These are phyloP conservation scores for Wallacemonas collosoma DNA, from an alignment of 208 protist genomes.

Conservation along the genomic window DNA sequence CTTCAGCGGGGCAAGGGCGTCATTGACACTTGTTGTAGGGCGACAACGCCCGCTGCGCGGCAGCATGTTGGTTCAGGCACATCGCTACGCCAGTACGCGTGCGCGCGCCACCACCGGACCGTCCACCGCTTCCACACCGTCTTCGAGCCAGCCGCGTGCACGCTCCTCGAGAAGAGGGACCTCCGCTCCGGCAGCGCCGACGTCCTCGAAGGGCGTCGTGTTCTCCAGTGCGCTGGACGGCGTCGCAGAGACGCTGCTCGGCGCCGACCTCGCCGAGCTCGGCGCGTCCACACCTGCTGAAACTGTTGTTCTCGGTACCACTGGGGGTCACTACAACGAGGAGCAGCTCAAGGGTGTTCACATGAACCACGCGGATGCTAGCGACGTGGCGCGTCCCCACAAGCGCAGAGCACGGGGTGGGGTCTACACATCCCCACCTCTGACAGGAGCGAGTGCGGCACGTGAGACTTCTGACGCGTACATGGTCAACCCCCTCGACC, in stretches of 20 bases:
- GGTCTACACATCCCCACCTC: neutral
- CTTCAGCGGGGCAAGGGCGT: neutral
- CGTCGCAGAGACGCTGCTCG: neutral
- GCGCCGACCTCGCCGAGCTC: constrained; percentile 9
- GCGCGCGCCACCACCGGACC: neutral
- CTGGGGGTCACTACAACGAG: neutral
- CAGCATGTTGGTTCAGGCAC: neutral
- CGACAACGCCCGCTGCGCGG: too few species aligned
- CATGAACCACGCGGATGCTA: neutral
- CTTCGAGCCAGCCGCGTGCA: neutral
- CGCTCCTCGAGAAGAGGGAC: too few species aligned
- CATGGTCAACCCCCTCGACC: neutral
- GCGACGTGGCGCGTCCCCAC: too few species aligned
- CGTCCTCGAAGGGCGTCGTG: neutral
- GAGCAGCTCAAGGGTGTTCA: neutral
- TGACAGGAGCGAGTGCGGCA: neutral
- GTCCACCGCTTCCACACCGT: neutral
- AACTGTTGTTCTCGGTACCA: neutral
- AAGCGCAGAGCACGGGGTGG: too few species aligned
- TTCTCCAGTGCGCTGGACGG: constrained; percentile 7
- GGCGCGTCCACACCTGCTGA: neutral
- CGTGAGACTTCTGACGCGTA: neutral
- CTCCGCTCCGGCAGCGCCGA: too few species aligned
- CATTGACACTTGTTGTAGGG: neutral
- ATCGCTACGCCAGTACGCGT: neutral